Base-by-base conservation (phyloP, 2,329 filamentous ascomycete genomes). In the Scedosporium dehoogii region DNA sequence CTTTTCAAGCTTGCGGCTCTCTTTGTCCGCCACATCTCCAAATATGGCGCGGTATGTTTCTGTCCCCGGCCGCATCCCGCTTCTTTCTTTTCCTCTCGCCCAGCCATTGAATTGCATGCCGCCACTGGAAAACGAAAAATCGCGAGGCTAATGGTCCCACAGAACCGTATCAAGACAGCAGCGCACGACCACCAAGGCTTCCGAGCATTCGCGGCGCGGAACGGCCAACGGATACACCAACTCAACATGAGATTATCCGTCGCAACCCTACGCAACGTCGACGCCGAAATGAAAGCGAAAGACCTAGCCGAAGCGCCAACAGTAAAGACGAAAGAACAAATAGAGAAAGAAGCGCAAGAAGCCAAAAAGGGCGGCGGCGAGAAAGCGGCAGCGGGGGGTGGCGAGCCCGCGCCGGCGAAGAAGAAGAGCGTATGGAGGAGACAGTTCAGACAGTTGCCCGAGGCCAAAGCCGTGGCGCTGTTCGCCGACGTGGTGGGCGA, bases 401-500 rank as follows among this genome's bases (percentile, higher is more conserved):
- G 18, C 3, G 27, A 56, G 53, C n/a, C 6, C 14, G 33, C 18
- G 3, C 29, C 58, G 78, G 79, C 61, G 80, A 79, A 48, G 84
- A 79, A 48, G 84, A 87, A 48, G 79, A 87, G 79, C 66, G 74
- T 87, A 10, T 88, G 85, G 85, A 80, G 70, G 64, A 81, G 85
- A 63, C 84, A 82, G 68, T 88, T 88, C 69, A 76, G 85, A 60
- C 72, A 84, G 6, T 73, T 88, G n/a, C 84, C 85, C 9, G 85
- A 88, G 69, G 77, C 72, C 16, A 88, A 87, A 72, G 85, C 85
- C 7, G 85, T 88, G 10, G 85, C 87, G 68, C 73, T 88, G 6
- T 88, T 88, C 67, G 85, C 85, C 51, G 85, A 88, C 68, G 85
- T 88, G 16, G 74, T 85, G 59, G 85, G 85, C 48, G 85, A 88